Conservation (phyloP, 148 eudicot species). For the Polygonum aviculare region DNA sequence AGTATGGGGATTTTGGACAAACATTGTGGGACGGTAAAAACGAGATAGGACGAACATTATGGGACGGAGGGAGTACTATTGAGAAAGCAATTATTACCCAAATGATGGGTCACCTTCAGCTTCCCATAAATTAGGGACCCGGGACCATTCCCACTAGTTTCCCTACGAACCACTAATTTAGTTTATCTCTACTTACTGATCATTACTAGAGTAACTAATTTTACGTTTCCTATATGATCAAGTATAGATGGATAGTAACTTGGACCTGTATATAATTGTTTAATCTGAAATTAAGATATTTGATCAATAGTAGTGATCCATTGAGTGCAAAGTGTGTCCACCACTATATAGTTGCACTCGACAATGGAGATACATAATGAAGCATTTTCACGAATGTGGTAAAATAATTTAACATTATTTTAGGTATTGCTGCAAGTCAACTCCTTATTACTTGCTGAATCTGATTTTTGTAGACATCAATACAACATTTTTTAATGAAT, state of each 20-base stretch:
- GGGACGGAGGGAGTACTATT: no score
- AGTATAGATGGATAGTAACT: no score
- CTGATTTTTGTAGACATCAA: neutral
- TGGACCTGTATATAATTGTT: neutral
- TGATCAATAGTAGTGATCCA: neutral
- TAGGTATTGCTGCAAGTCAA: conserved; percentile 4
- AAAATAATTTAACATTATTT: neutral
- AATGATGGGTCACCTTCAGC: neutral
- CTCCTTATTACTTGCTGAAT: neutral
- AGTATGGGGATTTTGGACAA: no score
- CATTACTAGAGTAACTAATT: no score
- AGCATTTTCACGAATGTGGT: conserved; percentile 5
- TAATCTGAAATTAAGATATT: neutral
- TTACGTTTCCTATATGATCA: no score
- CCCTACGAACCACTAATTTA: no score
- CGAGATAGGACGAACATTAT: no score
- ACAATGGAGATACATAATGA: conserved; percentile 7
- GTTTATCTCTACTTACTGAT: no score
- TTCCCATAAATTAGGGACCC: neutral
- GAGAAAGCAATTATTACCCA: neutral
- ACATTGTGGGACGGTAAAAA: no score
- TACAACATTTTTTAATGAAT: neutral
- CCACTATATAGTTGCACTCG: neutral
- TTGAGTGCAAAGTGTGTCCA: neutral
- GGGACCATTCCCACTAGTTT: neutral